Evolutionary conservation across 148 eudicot genomes (phyloP).

Genomic region (Linanthus parryae): DNA sequence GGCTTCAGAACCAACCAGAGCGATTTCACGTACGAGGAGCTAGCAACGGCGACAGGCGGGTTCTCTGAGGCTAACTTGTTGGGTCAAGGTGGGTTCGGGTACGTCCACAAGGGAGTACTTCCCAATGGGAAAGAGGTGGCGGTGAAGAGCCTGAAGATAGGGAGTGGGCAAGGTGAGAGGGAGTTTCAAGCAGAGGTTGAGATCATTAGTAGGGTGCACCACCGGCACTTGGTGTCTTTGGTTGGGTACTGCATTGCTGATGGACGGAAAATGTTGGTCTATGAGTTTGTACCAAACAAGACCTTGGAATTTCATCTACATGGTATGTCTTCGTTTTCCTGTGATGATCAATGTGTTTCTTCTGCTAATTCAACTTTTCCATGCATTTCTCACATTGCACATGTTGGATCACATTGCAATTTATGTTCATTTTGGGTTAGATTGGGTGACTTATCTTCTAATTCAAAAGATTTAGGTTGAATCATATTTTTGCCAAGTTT

Average conservation of each 20-base stretch:
- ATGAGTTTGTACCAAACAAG: slow-evolving; percentile 68
- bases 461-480: too few relatives aligned
- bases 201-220: slow-evolving; percentile 83
- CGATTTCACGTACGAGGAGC: slow-evolving; percentile 47
- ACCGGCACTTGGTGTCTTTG: slow-evolving; percentile 74
- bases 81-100: slow-evolving; percentile 91
- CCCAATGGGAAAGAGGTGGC: slow-evolving; percentile 58
- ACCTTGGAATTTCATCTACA: slow-evolving; percentile 77
- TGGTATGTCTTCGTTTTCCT: too few relatives aligned
- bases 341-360: too few relatives aligned
- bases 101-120: slow-evolving; percentile 53
- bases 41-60: slow-evolving; percentile 58
- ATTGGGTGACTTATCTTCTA: too few relatives aligned
- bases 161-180: slow-evolving; percentile 83
- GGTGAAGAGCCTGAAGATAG: slow-evolving; percentile 68
- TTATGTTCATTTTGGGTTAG: too few relatives aligned
- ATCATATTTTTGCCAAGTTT: too few relatives aligned
- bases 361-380: too few relatives aligned
- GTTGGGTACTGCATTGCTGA: slow-evolving; percentile 72
- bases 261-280: slow-evolving; percentile 65
- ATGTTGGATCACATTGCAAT: too few relatives aligned
- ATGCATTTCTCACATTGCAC: too few relatives aligned
- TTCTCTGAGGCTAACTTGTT: slow-evolving; percentile 51
- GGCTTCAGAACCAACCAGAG: slow-evolving; percentile 30
- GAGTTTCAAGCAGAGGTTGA: slow-evolving; percentile 82